These are phyloP conservation scores for Populus simonii DNA, from an alignment of 345 rosid species.

Conservation along the genomic window DNA sequence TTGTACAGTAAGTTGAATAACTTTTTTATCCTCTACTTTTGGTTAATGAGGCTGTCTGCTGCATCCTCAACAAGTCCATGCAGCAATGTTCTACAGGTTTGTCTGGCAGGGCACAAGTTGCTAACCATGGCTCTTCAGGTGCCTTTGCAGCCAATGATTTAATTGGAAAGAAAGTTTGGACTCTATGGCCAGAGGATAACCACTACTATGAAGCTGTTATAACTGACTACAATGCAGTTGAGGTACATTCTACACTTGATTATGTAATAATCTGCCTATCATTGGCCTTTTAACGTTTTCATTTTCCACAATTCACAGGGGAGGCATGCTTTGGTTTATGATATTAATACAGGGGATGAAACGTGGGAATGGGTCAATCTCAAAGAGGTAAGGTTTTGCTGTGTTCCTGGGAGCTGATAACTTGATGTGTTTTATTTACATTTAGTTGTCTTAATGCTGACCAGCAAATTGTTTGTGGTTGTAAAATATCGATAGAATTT, in stretches of 20 bases:
- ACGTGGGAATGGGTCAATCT: constrained; percentile 98
- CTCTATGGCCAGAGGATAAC: constrained; percentile 95
- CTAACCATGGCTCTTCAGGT: constrained; percentile 42
- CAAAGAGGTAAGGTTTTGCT: constrained; percentile 66
- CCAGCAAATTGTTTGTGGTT: not conserved
- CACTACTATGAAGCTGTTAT: constrained; percentile 87
- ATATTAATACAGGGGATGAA: constrained; percentile 65
- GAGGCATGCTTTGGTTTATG: constrained; percentile 89
- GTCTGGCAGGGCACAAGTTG: constrained; percentile 63
- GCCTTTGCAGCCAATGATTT: constrained; percentile 56
- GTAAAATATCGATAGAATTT: not conserved
- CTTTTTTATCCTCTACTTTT: constrained; percentile 3
- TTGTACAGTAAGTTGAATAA: not conserved
- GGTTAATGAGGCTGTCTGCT: constrained; percentile 29
- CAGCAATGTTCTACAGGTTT: constrained; percentile 66
- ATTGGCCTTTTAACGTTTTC: constrained; percentile 17
- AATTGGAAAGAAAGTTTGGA: constrained; percentile 90
- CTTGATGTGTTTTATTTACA: not conserved
- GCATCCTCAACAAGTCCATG: constrained; percentile 49
- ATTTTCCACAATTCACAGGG: constrained; percentile 51
- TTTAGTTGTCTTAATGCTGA: not conserved
- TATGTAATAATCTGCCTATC: constrained; percentile 5
- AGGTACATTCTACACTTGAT: constrained; percentile 40
- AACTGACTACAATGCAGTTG: constrained; percentile 60
- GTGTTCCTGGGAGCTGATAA: not conserved